Conservation (phyloP, 345 rosid genomes). For the Cardamine resedifolia region DNA sequence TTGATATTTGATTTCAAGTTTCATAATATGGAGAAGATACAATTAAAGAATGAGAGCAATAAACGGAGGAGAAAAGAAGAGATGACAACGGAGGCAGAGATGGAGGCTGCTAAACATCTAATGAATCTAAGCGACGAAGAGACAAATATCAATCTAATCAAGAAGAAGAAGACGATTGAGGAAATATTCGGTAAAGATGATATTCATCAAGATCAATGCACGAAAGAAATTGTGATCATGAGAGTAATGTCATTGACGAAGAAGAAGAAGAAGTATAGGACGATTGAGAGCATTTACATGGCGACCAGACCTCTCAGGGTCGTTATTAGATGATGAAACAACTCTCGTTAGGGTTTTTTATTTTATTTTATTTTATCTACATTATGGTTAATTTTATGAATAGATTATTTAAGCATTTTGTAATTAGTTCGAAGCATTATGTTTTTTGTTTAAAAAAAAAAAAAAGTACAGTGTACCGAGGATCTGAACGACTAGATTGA, state of each 20-base stretch:
- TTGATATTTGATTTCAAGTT: neutral
- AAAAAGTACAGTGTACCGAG: neutral
- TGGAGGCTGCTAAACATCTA: slow-evolving; percentile 26
- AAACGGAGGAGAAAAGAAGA: slow-evolving; percentile 25
- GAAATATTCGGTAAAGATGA: slow-evolving; percentile 31
- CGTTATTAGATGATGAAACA: slow-evolving; percentile 12
- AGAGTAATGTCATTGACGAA: slow-evolving; percentile 23
- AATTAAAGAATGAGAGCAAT: neutral
- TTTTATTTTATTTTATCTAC: neutral
- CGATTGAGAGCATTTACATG: slow-evolving; percentile 38
- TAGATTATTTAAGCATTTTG: neutral
- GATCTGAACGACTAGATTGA: neutral
- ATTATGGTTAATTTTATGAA: neutral
- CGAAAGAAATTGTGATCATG: slow-evolving; percentile 1
- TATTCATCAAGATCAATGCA: slow-evolving; percentile 25
- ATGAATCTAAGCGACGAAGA: slow-evolving; percentile 35
- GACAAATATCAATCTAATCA: neutral
- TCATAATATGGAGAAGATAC: slow-evolving; percentile 17
- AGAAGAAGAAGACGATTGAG: slow-evolving; percentile 34
- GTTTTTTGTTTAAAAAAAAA: neutral
- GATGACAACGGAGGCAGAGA: slow-evolving; percentile 14
- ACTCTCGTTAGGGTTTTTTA: slow-evolving; percentile 1
- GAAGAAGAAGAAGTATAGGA: slow-evolving; percentile 28
- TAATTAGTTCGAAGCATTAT: neutral
- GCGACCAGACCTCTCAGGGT: slow-evolving; percentile 30